phyloP scores from a whole-genome alignment of 768 basidiomycete genomes.

The Leccinum incarnatum region DNA sequence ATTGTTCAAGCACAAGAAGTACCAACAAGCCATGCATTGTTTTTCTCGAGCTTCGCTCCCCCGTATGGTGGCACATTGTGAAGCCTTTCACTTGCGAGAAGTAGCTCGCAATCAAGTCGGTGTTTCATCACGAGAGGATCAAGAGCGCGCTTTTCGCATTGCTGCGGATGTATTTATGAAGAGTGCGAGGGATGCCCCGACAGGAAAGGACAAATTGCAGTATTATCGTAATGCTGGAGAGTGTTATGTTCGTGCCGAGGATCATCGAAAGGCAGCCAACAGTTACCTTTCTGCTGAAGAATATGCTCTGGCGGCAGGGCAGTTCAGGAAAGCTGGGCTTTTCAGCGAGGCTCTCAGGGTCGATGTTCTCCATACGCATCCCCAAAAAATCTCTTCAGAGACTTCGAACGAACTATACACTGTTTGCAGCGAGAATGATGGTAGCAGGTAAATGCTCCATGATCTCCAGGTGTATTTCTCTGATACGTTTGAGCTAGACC shows the following conservation, averaged over 20 bases:
- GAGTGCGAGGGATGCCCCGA: constrained; percentile 36
- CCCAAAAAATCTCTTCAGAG: constrained; percentile 28
- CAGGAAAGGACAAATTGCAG: constrained; percentile 26
- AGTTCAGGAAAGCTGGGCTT: constrained; percentile 46
- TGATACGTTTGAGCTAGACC: constrained; percentile 33
- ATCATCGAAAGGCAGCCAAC: constrained; percentile 43
- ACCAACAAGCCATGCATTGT: constrained; percentile 52
- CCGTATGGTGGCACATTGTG: constrained; percentile 44
- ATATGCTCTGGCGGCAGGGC: constrained; percentile 42
- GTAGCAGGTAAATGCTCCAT: constrained; percentile 16
- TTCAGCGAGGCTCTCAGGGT: constrained; percentile 50
- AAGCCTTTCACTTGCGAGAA: constrained; percentile 55
- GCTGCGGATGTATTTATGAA: constrained; percentile 51
- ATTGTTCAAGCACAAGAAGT: constrained; percentile 40
- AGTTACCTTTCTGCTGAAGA: constrained; percentile 42
- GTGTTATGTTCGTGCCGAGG: constrained; percentile 42
- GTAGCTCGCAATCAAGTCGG: constrained; percentile 39
- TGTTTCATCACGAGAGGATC: constrained; percentile 21
- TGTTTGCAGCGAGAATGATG: constrained; percentile 35
- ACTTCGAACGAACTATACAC: constrained; percentile 39
- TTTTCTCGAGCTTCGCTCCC: constrained; percentile 46
- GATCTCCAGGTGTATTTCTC: neutral
- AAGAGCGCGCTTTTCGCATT: constrained; percentile 34
- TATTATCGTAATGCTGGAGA: constrained; percentile 46
- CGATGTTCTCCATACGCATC: constrained; percentile 39